Evolutionary conservation across 305 asterid species (phyloP), one percentile per base, ranked within the genome.

Genomic region (Fraxinus albicans): DNA sequence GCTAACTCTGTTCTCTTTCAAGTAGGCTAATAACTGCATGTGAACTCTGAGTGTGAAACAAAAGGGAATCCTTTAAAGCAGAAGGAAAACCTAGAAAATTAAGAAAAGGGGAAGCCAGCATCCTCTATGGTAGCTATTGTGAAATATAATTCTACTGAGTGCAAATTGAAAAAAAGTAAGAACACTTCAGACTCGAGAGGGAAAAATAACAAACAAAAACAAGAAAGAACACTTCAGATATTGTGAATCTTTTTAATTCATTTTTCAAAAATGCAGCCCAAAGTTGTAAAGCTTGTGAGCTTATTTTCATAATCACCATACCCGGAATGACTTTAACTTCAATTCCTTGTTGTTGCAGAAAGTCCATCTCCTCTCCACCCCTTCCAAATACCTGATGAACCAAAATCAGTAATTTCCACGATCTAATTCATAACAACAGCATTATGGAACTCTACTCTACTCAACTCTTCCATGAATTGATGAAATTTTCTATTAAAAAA

Each of bases 321-420:
- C 99, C 99, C 82, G 98, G 98, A 82, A 95, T 88, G 76, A 95
- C 97, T 89, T 95, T 93, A 82, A 95, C 98, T 31, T 86, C 89
- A 78, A 95, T 93, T 82, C 99, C 97, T 86, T 93, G 94, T 65
- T 89, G 93, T 79, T 90, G 98, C 78, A 95, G 93, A 87, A 93
- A 95, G 86, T 95, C 98, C 99, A 95, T 94, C 90, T 95, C 98
- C 87, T 95, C 98, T 82, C 99, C 99, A 77, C 99, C 99, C 90
- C 99, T 85, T 79, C 98, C 98, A 86, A 93, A 93, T 42, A 95
- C 97, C 98, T 93, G 84, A 84, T 47, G 85, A 77, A 76, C 88
- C 65, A 83, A 70, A 34, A 12, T 60, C 55, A 1, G 21, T 29
- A 77, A 72, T 6, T 79, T 36, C 82, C 78, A 44, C 29, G 6